Percentiles rank a stretch among this genome's conserved stretches.
These are phyloP conservation scores for Ambrosia trifida DNA, from an alignment of 129 eudicot genomes.

Conservation along the genomic window DNA sequence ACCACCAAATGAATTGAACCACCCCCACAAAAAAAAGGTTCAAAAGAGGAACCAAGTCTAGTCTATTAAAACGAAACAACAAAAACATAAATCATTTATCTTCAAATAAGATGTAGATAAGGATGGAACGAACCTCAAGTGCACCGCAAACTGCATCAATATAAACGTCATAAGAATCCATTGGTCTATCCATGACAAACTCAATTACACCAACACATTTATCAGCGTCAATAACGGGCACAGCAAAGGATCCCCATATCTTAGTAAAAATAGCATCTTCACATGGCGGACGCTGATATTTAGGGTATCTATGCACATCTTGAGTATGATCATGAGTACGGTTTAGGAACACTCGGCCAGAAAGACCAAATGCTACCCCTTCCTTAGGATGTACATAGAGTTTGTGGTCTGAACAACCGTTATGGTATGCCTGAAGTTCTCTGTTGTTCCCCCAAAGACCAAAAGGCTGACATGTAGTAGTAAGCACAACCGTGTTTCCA, in stretches of 20 bases:
- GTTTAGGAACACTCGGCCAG: conserved; percentile 5
- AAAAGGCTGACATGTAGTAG: background rate
- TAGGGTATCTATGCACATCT: background rate
- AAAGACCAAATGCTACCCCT: conserved; percentile 5
- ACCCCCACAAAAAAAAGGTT: no score
- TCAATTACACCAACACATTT: conserved; percentile 8
- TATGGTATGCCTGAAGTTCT: background rate
- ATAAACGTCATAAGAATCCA: background rate
- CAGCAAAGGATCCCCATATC: conserved; percentile 8
- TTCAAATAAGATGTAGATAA: background rate
- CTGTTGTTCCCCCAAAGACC: background rate
- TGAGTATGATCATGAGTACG: conserved; percentile 1
- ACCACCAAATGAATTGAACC: no score
- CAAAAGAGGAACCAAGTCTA: no score
- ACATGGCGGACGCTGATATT: conserved; percentile 7
- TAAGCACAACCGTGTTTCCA: background rate
- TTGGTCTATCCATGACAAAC: background rate
- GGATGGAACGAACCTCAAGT: background rate
- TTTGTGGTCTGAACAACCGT: background rate
- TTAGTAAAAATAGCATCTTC: conserved; percentile 1
- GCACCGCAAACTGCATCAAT: background rate
- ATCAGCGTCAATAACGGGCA: background rate
- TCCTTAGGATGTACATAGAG: background rate
- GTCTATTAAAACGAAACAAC: no score
- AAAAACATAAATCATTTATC: background rate